Evolutionary conservation across 108 stramenopile genomes (phyloP), one percentile per base, ranked within the genome.

Genomic region (Bacterosira constricta): DNA sequence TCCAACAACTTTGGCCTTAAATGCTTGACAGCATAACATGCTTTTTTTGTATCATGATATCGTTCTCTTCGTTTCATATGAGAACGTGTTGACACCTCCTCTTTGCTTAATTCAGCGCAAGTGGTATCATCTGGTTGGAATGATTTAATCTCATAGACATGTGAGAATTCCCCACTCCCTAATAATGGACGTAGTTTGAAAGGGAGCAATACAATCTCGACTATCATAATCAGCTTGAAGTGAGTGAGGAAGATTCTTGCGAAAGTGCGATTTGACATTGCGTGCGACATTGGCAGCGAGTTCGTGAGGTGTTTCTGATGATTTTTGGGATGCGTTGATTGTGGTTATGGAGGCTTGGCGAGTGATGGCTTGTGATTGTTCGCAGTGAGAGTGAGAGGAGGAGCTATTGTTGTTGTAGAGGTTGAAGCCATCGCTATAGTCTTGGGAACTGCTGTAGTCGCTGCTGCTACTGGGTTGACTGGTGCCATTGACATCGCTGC

Each of bases 81-180:
- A 6, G 9, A 10, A 12, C 66, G 58, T 1, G 25, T 27, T 2
- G n/a, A 6, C 9, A 56, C 31, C 31, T 66, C 56, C 1, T 30
- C 57, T 8, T 58, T 58, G 56, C 30, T 18, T 2, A 61, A 23
- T 10, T 10, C 66, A 30, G 26, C 17, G 25, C 27, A 50, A 23
- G 25, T 12, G 27, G 65, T 27, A 13, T 55, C 65, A 13, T 59
- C 31, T 20, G 36, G 27, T 11, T 27, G n/a, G 53, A 66, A 66
- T 18, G 17, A 23, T 32, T 20, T 11, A 8, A 66, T 66, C 32
- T 66, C 66, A 45, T 23, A 61, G 13, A 76, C 75, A 54, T 76
- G 68, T 17, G 51, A 54, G 35, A 71, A 76, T 37, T 76, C 75
- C 2, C 75, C 75, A 8, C 36, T 50, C 12, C 75, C 75, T 0